Evolutionary conservation across 495 filamentous ascomycete species (phyloP), one percentile per base, ranked within the genome.

Genomic region (Hyphodiscus hymeniophilus): DNA sequence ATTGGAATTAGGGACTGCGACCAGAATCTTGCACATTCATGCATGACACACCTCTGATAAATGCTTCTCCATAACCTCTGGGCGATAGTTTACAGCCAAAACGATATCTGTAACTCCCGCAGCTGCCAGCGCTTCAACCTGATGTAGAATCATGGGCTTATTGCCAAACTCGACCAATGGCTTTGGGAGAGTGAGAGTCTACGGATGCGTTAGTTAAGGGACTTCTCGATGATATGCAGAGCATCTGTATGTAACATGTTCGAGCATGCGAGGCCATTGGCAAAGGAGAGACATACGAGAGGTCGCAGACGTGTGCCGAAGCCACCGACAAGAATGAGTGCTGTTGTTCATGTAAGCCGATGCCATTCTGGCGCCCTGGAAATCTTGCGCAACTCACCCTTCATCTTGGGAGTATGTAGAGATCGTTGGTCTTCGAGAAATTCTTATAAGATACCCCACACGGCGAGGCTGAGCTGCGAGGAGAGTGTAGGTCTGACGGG

Each of bases 31-130:
- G 35, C 30, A 28, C 5, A 24, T 22, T n/a, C 48, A 44, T 38
- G 43, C 48, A 26, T n/a, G 16, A 60, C 66, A 56, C 31, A 79
- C 75, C 66, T 79, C 69, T 48, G 66, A 64, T 45, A 79, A 57
- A 57, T 73, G 67, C 63, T 73, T 75, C 60, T 79, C 75, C 92
- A 98, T 98, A 57, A 98, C 75, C 74, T 98, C 94, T 22, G 92
- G 92, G 53, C 92, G 83, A 73, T 98, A 98, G 74, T 98, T 98
- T 64, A 98, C 92, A 46, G 94, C 92, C 49, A 98, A 74, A 32
- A 98, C 94, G 60, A 98, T 95, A 71, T 97, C 89, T 52, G 91
- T 97, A 31, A 97, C 92, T 63, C 92, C 92, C 24, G 90, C 92
- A 53, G 85, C 87, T 55, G 94, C 92, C 58, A 98, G 73, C 57